A percentile compares a stretch with the other conserved stretches of the same genome.
These are phyloP conservation scores for Xylaria intraflava DNA, from an alignment of 495 filamentous ascomycete species.

Conservation along the genomic window DNA sequence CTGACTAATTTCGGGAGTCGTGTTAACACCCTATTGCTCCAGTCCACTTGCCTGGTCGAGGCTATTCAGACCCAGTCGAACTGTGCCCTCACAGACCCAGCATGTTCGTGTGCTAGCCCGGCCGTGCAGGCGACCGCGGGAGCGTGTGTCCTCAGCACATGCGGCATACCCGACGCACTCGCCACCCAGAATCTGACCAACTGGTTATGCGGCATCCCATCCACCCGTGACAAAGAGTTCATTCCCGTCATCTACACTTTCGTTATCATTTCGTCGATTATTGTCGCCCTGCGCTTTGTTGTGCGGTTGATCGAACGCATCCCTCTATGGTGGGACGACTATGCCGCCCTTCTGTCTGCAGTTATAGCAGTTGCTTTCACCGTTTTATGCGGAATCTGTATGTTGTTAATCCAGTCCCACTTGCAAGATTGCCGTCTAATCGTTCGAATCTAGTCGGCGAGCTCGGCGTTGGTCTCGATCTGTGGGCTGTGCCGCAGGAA, in stretches of 20 bases:
- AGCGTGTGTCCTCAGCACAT: neutral
- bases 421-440: neutral
- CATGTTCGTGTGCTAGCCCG: neutral
- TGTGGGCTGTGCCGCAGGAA: neutral
- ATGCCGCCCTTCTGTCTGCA: neutral
- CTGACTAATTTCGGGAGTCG: too few species aligned
- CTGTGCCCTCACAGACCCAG: neutral
- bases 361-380: neutral
- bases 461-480: neutral
- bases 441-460: neutral
- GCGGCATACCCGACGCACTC: neutral
- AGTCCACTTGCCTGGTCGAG: neutral
- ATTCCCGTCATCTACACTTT: neutral
- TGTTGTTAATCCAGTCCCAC: too few species aligned
- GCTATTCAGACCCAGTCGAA: neutral
- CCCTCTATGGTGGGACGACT: conserved; percentile 2
- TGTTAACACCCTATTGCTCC: neutral
- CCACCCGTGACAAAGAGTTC: neutral
- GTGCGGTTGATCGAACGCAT: neutral
- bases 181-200: neutral
- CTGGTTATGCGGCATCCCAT: neutral
- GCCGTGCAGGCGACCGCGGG: neutral
- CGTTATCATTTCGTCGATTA: neutral
- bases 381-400: neutral
- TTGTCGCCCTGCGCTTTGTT: neutral